phyloP scores from a whole-genome alignment of 228 moss, liverwort and hornwort species.

The Sphagnum fallax region DNA sequence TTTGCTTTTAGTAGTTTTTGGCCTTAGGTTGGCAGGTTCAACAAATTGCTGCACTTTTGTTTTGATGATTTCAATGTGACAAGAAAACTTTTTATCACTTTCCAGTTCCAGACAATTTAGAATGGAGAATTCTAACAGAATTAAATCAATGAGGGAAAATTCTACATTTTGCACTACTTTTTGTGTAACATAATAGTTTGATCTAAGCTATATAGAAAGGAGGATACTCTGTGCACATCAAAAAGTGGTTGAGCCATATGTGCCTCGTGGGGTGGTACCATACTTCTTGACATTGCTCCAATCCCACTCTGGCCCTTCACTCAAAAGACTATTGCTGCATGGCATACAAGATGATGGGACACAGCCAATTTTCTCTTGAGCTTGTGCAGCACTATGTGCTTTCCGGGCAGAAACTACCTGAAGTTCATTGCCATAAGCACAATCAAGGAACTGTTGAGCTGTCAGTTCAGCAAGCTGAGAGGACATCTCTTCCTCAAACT shows the following conservation, averaged over 20 bases:
- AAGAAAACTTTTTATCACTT: too few relatives aligned
- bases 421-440: slow-evolving; percentile 5
- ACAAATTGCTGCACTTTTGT: too few relatives aligned
- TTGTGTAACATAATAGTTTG: too few relatives aligned
- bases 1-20: too few relatives aligned
- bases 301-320: slow-evolving; percentile 4
- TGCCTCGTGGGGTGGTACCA: slow-evolving; percentile 2
- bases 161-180: too few relatives aligned
- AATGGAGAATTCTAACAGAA: too few relatives aligned
- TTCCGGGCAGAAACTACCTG: neutral
- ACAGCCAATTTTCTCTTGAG: neutral
- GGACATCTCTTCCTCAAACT: slow-evolving; percentile 9
- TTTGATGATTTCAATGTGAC: too few relatives aligned
- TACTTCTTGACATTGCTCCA: slow-evolving; percentile 5
- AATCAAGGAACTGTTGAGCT: slow-evolving; percentile 8
- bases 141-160: too few relatives aligned
- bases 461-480: slow-evolving; percentile 3
- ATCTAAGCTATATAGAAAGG: too few relatives aligned
- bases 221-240: neutral
- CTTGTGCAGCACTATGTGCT: neutral
- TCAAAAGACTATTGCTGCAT: neutral
- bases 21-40: too few relatives aligned
- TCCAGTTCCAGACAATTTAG: too few relatives aligned
- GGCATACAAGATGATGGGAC: neutral
- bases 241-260: slow-evolving; percentile 4